Evolutionary conservation across 1,284 basidiomycete genomes (phyloP), one percentile per base, ranked within the genome.

Genomic region (Cutaneotrichosporon arboriforme): DNA sequence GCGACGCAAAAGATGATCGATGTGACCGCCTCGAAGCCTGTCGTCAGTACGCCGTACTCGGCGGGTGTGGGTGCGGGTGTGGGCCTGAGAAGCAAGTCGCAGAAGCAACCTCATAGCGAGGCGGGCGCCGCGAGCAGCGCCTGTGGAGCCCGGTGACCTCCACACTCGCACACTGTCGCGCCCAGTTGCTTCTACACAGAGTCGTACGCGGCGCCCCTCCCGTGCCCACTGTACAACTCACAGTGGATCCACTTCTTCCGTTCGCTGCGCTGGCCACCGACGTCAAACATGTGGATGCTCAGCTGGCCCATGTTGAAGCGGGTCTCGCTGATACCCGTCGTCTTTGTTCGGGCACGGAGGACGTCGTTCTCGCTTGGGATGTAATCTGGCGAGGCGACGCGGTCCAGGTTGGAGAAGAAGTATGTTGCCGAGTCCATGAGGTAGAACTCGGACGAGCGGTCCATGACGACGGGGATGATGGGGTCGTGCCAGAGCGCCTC

Each of bases 1-100:
- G 91, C 90, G 0, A 91, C 90, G 69, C 93, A 91, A 74, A 97
- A 97, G 59, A 97, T 90, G 72, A 97, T 96, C 31, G 86, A 88
- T 0, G 92, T 96, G 14, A 97, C 90, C 54, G 86, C 88, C 72
- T 97, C 92, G 63, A 97, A 97, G 64, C 74, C 70, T 74, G 50
- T 12, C 1, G 48, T 49, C 43, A 54, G 42, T 22, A 13, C 7
- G 10, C 5, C 5, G 26, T 7, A 31, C 26, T 31, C 5, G 7
- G 26, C 26, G 26, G 26, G 26, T 13, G n/a, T 41, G 37, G 43
- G 14, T 44, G 46, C 23, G 22, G 17, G 22, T 4, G 41, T 15
- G 17, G 36, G 7, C 14, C 23, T 18, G n/a, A 33, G 10, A 4
- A 13, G 36, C 8, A 4, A 8, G 36, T 37, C 17, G 33, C 15